Conservation (phyloP, 1,139 yeast species). For the Sporopachydermia cereana region DNA sequence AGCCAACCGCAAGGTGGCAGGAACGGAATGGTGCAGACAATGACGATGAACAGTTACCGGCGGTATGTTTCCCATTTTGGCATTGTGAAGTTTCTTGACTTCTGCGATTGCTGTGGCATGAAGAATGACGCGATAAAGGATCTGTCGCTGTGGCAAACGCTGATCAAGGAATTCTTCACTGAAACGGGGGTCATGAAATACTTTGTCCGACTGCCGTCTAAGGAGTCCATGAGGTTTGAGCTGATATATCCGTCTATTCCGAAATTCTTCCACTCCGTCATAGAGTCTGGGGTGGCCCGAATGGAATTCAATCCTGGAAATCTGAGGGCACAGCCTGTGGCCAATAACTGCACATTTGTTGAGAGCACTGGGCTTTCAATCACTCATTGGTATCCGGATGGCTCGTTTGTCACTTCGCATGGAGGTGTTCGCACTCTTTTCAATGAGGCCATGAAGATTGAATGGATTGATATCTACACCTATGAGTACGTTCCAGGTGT, state of each 20-base stretch:
- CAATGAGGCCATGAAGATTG: constrained; percentile 51
- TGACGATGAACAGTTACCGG: constrained; percentile 2
- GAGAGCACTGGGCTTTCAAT: constrained; percentile 46
- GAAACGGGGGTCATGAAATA: constrained; percentile 36
- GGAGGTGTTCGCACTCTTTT: constrained; percentile 52
- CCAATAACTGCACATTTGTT: constrained; percentile 53
- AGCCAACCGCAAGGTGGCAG: no score
- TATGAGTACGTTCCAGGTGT: constrained; percentile 33
- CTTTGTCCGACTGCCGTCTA: constrained; percentile 29
- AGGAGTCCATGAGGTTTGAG: constrained; percentile 46
- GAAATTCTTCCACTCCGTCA: constrained; percentile 43
- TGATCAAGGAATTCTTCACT: constrained; percentile 36
- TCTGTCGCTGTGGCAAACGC: constrained; percentile 29
- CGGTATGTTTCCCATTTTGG: constrained; percentile 4
- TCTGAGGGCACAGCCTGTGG: constrained; percentile 52
- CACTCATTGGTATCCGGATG: constrained; percentile 51
- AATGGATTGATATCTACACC: constrained; percentile 56
- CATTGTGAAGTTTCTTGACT: constrained; percentile 1
- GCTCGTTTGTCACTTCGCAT: constrained; percentile 49
- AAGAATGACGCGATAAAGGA: constrained; percentile 3
- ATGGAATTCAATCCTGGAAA: constrained; percentile 53
- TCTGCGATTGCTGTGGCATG: constrained; percentile 5
- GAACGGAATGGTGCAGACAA: background rate
- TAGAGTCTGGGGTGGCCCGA: constrained; percentile 41
- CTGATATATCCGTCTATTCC: constrained; percentile 59